These are phyloP conservation scores for Lomentospora prolificans DNA, from an alignment of 2,329 filamentous ascomycete species.

Conservation along the genomic window DNA sequence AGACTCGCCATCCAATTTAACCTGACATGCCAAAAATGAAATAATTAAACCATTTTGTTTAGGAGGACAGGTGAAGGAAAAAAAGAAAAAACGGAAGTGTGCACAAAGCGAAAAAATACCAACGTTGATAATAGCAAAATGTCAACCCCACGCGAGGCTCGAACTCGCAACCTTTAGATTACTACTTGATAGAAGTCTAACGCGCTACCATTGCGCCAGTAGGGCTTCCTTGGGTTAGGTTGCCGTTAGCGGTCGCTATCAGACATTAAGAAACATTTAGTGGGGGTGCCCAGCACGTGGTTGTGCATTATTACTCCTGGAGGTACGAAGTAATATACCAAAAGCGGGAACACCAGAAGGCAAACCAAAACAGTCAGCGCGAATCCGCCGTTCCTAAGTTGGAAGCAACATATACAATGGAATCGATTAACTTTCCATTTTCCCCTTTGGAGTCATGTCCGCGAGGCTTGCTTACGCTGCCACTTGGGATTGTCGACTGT, in stretches of 20 bases:
- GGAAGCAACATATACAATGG: no score
- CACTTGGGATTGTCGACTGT: no score
- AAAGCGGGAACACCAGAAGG: no score
- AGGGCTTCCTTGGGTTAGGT: background rate
- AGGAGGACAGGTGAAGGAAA: background rate
- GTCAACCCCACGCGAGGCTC: background rate
- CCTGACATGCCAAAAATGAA: background rate
- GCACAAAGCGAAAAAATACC: background rate
- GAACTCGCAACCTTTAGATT: conserved; percentile 4
- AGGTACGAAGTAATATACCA: background rate
- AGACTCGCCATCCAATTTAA: no score
- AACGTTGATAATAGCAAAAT: background rate
- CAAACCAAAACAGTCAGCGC: no score
- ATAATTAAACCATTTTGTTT: background rate
- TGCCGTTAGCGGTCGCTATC: background rate
- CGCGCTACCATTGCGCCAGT: conserved; percentile 2
- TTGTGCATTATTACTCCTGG: background rate
- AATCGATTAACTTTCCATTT: no score
- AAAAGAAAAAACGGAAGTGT: background rate
- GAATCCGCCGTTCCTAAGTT: no score
- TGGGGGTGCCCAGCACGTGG: background rate
- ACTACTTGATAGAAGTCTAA: background rate
- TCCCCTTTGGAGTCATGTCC: no score
- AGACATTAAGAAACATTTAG: background rate
- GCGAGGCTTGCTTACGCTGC: no score